phyloP scores from a whole-genome alignment of 441 rosid genomes.

The Isatis lusitanica region DNA sequence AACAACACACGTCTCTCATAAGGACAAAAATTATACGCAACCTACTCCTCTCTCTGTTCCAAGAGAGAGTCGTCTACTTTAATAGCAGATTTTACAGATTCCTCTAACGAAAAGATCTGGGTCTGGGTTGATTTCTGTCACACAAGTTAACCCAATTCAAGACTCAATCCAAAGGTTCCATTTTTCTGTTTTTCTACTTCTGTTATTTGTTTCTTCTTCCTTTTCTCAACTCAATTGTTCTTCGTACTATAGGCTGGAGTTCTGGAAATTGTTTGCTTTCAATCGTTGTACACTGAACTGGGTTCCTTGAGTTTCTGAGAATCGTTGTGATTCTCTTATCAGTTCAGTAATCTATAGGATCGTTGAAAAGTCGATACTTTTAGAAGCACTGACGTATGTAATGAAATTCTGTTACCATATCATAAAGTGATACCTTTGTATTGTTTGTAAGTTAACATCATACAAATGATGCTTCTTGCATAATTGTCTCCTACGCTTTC shows the following conservation, averaged over 20 bases:
- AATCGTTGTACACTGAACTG: background rate
- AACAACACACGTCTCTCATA: slow-evolving; percentile 20
- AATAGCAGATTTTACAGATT: slow-evolving; percentile 6
- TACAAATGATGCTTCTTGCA: slow-evolving; percentile 8
- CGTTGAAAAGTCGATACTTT: background rate
- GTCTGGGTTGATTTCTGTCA: slow-evolving; percentile 25
- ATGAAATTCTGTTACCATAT: background rate
- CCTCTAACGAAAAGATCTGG: background rate
- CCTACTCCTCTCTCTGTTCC: slow-evolving; percentile 1
- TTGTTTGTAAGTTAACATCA: background rate
- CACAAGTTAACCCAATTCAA: slow-evolving; percentile 27
- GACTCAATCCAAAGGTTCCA: slow-evolving; percentile 19
- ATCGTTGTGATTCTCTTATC: background rate
- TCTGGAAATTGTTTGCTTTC: background rate
- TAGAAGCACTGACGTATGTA: background rate
- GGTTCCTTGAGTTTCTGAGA: background rate
- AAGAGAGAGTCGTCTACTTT: slow-evolving; percentile 1
- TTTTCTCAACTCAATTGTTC: background rate
- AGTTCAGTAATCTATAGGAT: background rate
- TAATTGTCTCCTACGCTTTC: background rate
- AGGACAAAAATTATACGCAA: slow-evolving; percentile 30
- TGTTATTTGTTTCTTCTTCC: background rate
- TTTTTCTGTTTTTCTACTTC: background rate
- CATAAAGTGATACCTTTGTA: background rate
- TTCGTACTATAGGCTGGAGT: background rate